phyloP scores from a whole-genome alignment of 306 rosid genomes.

The Gastrolobium villosum region DNA sequence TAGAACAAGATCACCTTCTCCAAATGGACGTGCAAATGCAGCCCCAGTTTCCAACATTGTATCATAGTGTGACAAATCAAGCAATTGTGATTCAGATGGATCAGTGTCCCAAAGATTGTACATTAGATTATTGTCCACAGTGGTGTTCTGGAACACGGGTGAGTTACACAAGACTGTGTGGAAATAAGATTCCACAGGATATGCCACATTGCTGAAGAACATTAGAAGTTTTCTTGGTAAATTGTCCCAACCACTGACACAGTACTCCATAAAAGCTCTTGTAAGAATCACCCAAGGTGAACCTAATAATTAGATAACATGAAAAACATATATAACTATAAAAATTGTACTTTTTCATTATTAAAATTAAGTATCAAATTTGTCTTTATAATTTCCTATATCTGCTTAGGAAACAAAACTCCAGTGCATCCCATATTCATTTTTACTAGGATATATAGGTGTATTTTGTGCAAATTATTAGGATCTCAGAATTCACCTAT shows the following conservation, averaged over 20 bases:
- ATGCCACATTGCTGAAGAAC: slow-evolving; percentile 76
- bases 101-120: slow-evolving; percentile 60
- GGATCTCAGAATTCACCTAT: no score
- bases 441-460: no score
- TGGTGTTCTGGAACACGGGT: slow-evolving; percentile 59
- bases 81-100: slow-evolving; percentile 56
- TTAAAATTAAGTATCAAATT: not conserved
- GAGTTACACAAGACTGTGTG: slow-evolving; percentile 79
- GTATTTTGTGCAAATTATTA: no score
- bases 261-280: slow-evolving; percentile 70
- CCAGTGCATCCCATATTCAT: no score
- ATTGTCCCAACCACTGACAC: slow-evolving; percentile 79
- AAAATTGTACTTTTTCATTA: not conserved
- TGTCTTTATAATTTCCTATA: slow-evolving; percentile 1
- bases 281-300: slow-evolving; percentile 77
- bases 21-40: slow-evolving; percentile 73
- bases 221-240: slow-evolving; percentile 71
- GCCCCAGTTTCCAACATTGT: slow-evolving; percentile 57
- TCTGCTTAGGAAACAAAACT: no score
- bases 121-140: slow-evolving; percentile 58
- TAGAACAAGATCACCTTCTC: slow-evolving; percentile 52
- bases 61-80: slow-evolving; percentile 64
- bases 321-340: not conserved
- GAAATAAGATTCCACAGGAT: slow-evolving; percentile 75
- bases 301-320: slow-evolving; percentile 53